These are phyloP conservation scores for Galerina sulciceps DNA, from an alignment of 768 basidiomycete genomes.

Conservation along the genomic window DNA sequence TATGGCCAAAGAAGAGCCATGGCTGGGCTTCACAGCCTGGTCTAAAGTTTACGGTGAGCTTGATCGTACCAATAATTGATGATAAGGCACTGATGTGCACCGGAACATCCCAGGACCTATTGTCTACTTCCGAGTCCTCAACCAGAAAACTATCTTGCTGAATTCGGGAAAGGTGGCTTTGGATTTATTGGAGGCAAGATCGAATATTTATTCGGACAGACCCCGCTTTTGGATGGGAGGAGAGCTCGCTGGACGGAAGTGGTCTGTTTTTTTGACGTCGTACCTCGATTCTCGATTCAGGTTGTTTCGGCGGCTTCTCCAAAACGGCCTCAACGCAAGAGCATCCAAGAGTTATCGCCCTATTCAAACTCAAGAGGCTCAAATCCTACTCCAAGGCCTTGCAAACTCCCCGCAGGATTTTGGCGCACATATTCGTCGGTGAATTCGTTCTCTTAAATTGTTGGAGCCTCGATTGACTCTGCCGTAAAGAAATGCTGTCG, in stretches of 20 bases:
- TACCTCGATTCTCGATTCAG: constrained; percentile 36
- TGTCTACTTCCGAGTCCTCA: constrained; percentile 40
- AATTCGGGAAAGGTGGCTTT: constrained; percentile 45
- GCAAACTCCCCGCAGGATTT: neutral
- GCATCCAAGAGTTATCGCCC: constrained; percentile 35
- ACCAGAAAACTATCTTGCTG: constrained; percentile 45
- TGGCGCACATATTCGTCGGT: constrained; percentile 33
- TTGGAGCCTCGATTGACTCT: neutral
- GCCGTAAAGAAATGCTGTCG: constrained; percentile 33
- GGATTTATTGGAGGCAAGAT: constrained; percentile 52
- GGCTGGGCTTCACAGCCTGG: constrained; percentile 21
- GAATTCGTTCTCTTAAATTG: neutral
- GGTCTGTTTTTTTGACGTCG: constrained; percentile 34
- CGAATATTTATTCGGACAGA: constrained; percentile 53
- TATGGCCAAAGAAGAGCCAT: constrained; percentile 9
- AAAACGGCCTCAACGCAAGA: constrained; percentile 38
- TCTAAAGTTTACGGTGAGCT: constrained; percentile 22
- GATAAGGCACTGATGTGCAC: neutral
- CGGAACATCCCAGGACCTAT: constrained; percentile 36
- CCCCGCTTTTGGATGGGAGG: constrained; percentile 37
- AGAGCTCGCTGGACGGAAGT: constrained; percentile 33
- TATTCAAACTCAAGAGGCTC: constrained; percentile 33
- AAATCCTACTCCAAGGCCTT: constrained; percentile 34
- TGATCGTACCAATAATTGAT: neutral
- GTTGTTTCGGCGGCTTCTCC: constrained; percentile 39